A percentile compares a stretch with the other conserved stretches of the same genome.
Evolutionary conservation across 2,329 filamentous ascomycete species (phyloP).

Genomic region (Colletotrichum viniferum): DNA sequence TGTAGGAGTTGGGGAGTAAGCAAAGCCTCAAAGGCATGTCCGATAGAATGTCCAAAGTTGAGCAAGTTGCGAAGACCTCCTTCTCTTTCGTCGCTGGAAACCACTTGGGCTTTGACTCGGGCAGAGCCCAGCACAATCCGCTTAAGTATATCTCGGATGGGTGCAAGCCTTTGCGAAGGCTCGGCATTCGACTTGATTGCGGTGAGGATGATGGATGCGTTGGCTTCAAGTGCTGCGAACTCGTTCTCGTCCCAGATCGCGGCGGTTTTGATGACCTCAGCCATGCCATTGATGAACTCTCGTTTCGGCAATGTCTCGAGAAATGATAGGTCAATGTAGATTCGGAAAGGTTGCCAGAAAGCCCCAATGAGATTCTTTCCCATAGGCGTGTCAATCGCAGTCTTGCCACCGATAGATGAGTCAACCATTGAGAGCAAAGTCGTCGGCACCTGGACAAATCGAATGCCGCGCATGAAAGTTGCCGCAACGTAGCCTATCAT

Average conservation of each 20-base stretch:
- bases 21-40: slow-evolving; percentile 94
- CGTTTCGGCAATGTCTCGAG: slow-evolving; percentile 87
- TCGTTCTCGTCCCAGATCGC: slow-evolving; percentile 93
- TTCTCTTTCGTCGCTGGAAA: slow-evolving; percentile 93
- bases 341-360: slow-evolving; percentile 94
- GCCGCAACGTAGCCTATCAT: slow-evolving; percentile 97
- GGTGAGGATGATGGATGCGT: slow-evolving; percentile 76
- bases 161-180: slow-evolving; percentile 60
- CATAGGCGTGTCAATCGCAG: slow-evolving; percentile 92
- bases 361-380: slow-evolving; percentile 96
- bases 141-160: slow-evolving; percentile 74
- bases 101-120: slow-evolving; percentile 91
- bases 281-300: slow-evolving; percentile 99
- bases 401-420: slow-evolving; percentile 97
- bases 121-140: slow-evolving; percentile 87
- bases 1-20: slow-evolving; percentile 94
- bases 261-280: slow-evolving; percentile 96
- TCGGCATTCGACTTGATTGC: slow-evolving; percentile 63
- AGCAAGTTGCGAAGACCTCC: slow-evolving; percentile 91
- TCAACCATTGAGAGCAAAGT: slow-evolving; percentile 97
- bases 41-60: slow-evolving; percentile 98
- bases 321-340: slow-evolving; percentile 94
- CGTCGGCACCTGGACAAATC: slow-evolving; percentile 95
- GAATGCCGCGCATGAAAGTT: slow-evolving; percentile 97
- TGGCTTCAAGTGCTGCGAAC: slow-evolving; percentile 82